Conservation (phyloP, 768 basidiomycete species). For the Clathrus columnatus region DNA sequence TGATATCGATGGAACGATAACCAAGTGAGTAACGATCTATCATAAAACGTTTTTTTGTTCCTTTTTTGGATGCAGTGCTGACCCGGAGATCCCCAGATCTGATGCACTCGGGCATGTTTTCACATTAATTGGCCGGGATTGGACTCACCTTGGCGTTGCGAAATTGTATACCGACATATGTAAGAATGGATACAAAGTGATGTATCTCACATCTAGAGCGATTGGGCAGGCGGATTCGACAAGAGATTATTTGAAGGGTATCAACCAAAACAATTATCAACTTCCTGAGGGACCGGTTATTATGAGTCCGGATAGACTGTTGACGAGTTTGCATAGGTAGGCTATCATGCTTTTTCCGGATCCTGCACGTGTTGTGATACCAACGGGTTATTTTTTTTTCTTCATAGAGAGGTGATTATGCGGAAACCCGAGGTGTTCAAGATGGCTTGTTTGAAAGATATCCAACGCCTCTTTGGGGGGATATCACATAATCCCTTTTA, state of each 20-base stretch:
- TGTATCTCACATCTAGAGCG: constrained; percentile 94
- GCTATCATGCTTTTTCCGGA: constrained; percentile 15
- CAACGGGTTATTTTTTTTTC: background rate
- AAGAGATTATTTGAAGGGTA: constrained; percentile 85
- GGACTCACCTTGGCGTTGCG: constrained; percentile 96
- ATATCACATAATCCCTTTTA: constrained; percentile 75
- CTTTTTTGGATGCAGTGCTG: background rate
- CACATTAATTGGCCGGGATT: constrained; percentile 95
- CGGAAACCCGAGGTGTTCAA: constrained; percentile 99
- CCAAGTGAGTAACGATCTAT: constrained; percentile 57
- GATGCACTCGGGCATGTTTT: constrained; percentile 95
- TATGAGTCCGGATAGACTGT: constrained; percentile 94
- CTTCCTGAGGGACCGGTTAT: constrained; percentile 98
- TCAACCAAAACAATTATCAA: constrained; percentile 92
- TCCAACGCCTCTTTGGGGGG: constrained; percentile 81
- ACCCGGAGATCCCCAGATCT: constrained; percentile 43
- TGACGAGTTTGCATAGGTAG: constrained; percentile 90
- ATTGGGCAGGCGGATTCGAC: constrained; percentile 98
- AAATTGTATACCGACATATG: constrained; percentile 95
- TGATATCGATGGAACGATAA: constrained; percentile 98
- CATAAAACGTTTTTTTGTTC: too few relatives aligned
- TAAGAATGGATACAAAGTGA: constrained; percentile 94
- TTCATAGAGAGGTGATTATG: constrained; percentile 88
- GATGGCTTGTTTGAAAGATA: constrained; percentile 97
- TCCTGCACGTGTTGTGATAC: background rate